Evolutionary conservation across 2,329 filamentous ascomycete genomes (phyloP).

Genomic region (Tothia fuscella): DNA sequence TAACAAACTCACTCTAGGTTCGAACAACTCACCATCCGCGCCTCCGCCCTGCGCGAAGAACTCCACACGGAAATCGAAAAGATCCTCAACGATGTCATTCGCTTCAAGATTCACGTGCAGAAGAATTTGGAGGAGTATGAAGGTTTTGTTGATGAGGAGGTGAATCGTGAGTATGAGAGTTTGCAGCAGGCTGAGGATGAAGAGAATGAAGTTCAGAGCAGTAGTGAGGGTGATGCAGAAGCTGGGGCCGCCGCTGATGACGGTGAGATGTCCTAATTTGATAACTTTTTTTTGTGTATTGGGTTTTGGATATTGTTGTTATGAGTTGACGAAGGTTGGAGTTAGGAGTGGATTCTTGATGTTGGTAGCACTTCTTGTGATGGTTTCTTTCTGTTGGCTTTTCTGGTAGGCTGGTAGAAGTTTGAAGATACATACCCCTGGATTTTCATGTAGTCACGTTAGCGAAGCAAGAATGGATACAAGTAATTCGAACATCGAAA

Average conservation of each 20-base stretch:
- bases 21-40: constrained; percentile 78
- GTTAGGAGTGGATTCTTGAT: neutral
- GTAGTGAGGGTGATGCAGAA: neutral
- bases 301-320: neutral
- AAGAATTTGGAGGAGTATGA: constrained; percentile 90
- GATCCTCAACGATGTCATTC: constrained; percentile 93
- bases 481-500: too few species aligned
- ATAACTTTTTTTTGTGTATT: neutral
- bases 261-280: neutral
- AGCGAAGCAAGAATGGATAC: too few species aligned
- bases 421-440: too few species aligned
- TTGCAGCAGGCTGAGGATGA: constrained; percentile 26
- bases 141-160: constrained; percentile 80
- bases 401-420: too few species aligned
- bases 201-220: constrained; percentile 18
- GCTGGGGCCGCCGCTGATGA: neutral
- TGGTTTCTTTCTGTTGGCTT: too few species aligned
- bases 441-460: too few species aligned
- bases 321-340: neutral
- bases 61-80: constrained; percentile 94
- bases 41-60: constrained; percentile 80
- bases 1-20: constrained; percentile 45
- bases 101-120: constrained; percentile 96
- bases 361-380: too few species aligned
- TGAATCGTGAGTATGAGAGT: constrained; percentile 52